phyloP scores from a whole-genome alignment of 805 yeast genomes.

The Candida argentea region DNA sequence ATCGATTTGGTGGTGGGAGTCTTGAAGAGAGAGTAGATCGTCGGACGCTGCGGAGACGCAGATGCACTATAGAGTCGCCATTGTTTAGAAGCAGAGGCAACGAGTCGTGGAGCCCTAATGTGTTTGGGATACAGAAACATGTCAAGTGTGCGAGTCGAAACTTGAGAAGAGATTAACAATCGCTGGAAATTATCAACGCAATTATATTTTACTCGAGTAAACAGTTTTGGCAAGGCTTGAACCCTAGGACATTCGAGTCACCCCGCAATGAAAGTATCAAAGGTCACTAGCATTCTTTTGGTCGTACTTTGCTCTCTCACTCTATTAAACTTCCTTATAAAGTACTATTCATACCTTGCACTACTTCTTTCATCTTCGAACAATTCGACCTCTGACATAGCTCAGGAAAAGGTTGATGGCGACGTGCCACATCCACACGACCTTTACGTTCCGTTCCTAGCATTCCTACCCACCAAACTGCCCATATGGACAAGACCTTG shows the following conservation, averaged over 20 bases:
- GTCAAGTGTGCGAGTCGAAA: no score
- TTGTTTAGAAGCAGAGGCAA: no score
- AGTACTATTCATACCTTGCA: conserved; percentile 29
- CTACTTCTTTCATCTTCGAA: conserved; percentile 21
- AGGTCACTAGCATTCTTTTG: conserved; percentile 23
- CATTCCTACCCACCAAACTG: conserved; percentile 37
- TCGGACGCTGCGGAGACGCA: conserved; percentile 9
- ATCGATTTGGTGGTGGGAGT: conserved; percentile 29
- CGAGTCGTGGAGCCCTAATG: no score
- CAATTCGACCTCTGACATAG: conserved; percentile 13
- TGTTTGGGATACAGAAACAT: no score
- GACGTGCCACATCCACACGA: conserved; percentile 35
- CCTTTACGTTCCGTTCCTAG: conserved; percentile 39
- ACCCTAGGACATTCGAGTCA: no score
- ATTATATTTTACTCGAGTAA: neutral
- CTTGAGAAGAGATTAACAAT: neutral
- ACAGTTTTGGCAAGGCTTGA: no score
- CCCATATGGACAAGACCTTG: conserved; percentile 35
- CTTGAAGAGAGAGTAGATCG: conserved; percentile 17
- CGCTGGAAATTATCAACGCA: neutral
- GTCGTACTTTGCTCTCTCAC: conserved; percentile 23
- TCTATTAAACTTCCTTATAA: conserved; percentile 22
- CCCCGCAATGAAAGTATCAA: conserved; percentile 21
- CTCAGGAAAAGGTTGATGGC: conserved; percentile 22
- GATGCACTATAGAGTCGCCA: conserved; percentile 6